Evolutionary conservation across 75 land plant species (phyloP).

Genomic region (Picea glauca): DNA sequence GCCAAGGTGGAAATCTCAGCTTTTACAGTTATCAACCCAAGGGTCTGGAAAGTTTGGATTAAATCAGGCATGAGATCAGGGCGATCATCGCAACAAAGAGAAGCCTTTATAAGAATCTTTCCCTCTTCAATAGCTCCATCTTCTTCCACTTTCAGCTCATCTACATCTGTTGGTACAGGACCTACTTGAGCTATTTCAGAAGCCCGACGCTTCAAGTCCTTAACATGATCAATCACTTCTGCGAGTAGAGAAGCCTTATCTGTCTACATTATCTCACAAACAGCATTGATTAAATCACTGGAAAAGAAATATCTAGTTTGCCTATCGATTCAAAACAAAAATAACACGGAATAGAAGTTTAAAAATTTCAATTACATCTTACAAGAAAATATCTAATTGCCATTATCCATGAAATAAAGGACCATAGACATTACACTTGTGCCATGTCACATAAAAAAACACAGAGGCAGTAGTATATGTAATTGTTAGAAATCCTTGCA

Average conservation of each 20-base stretch:
- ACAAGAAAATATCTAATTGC: background rate
- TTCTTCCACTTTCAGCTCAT: constrained; percentile 58
- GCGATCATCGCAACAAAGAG: constrained; percentile 71
- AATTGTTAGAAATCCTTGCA: background rate
- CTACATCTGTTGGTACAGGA: constrained; percentile 55
- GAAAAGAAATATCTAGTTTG: background rate
- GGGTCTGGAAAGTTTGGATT: constrained; percentile 39
- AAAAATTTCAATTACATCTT: background rate
- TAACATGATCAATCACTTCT: constrained; percentile 52
- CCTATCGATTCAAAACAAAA: background rate
- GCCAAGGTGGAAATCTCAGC: constrained; percentile 67
- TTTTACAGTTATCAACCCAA: constrained; percentile 37
- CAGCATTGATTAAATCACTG: background rate
- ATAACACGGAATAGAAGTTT: background rate
- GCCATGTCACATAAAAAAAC: background rate
- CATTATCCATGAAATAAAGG: background rate
- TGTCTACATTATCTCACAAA: constrained; percentile 25
- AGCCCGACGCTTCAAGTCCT: constrained; percentile 51
- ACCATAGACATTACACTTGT: background rate
- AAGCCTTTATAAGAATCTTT: constrained; percentile 25
- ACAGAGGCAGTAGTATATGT: background rate
- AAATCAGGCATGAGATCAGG: constrained; percentile 65
- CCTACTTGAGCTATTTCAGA: constrained; percentile 31
- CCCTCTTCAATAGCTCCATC: constrained; percentile 15
- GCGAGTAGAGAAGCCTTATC: constrained; percentile 72